Percentiles rank a stretch among this genome's conserved stretches.
These are phyloP conservation scores for Picea sitchensis DNA, from an alignment of 75 land plant genomes.

Conservation along the genomic window DNA sequence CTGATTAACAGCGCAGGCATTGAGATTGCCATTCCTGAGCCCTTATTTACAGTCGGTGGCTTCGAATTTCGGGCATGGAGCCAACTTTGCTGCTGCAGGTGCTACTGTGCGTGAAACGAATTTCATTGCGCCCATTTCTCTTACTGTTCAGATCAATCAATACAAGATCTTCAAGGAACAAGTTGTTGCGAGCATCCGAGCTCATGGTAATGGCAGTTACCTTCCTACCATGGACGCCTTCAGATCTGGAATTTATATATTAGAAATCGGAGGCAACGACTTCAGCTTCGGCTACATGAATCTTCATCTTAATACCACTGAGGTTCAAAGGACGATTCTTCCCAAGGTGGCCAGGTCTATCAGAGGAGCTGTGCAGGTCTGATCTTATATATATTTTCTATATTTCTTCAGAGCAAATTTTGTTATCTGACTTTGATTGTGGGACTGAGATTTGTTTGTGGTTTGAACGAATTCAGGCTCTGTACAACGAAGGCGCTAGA, in stretches of 20 bases:
- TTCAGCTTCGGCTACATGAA: constrained; percentile 4
- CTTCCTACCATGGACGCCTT: background rate
- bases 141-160: constrained; percentile 21
- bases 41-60: constrained; percentile 53
- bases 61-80: constrained; percentile 57
- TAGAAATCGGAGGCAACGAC: background rate
- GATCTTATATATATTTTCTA: too few relatives aligned
- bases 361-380: too few relatives aligned
- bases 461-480: constrained; percentile 22
- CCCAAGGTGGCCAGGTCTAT: constrained; percentile 2
- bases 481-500: constrained; percentile 54
- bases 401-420: too few relatives aligned
- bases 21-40: constrained; percentile 47
- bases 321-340: background rate
- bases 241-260: background rate
- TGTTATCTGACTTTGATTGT: too few relatives aligned
- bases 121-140: constrained; percentile 27
- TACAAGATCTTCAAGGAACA: constrained; percentile 25
- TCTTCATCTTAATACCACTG: background rate
- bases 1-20: too few relatives aligned
- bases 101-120: constrained; percentile 25
- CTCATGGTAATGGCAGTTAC: background rate
- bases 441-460: background rate
- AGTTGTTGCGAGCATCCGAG: background rate
- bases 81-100: constrained; percentile 75